A percentile compares a stretch with the other conserved stretches of the same genome.
phyloP scores from a whole-genome alignment of 441 rosid species.

The Biscutella auriculata region DNA sequence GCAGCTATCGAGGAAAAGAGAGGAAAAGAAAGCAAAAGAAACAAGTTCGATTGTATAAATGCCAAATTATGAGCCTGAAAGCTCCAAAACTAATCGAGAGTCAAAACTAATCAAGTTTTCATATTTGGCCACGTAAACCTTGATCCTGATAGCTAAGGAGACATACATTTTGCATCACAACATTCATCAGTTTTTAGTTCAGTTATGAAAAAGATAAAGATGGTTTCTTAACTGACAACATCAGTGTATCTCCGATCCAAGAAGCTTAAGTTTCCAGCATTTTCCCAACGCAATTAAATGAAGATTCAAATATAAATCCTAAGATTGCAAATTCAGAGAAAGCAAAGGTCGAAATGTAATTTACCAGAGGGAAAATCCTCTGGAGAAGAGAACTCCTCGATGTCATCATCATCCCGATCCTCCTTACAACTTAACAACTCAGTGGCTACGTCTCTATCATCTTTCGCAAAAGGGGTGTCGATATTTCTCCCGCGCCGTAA shows the following conservation, averaged over 20 bases:
- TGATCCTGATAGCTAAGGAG: not conserved
- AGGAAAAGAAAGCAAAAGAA: not conserved
- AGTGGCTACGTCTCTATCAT: not conserved
- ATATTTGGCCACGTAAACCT: not conserved
- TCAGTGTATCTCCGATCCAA: not conserved
- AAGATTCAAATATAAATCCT: not conserved
- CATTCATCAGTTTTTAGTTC: not conserved
- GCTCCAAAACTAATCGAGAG: not conserved
- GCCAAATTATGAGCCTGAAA: not conserved
- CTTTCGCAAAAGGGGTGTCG: not conserved
- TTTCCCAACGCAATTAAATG: not conserved
- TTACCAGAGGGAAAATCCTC: conserved; percentile 36
- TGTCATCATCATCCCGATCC: conserved; percentile 54
- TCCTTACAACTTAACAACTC: conserved; percentile 5
- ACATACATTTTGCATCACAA: not conserved
- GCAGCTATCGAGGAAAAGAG: not conserved
- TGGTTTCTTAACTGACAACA: not conserved
- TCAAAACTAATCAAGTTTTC: not conserved
- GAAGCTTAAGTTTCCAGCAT: not conserved
- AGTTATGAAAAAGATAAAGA: not conserved
- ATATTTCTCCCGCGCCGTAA: conserved; percentile 35
- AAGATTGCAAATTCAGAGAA: not conserved
- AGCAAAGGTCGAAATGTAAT: not conserved
- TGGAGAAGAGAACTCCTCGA: conserved; percentile 69
- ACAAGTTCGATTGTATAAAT: not conserved